Conservation (phyloP, 371 early-diverging fungal genomes). For the Sporodiniella umbellata region DNA sequence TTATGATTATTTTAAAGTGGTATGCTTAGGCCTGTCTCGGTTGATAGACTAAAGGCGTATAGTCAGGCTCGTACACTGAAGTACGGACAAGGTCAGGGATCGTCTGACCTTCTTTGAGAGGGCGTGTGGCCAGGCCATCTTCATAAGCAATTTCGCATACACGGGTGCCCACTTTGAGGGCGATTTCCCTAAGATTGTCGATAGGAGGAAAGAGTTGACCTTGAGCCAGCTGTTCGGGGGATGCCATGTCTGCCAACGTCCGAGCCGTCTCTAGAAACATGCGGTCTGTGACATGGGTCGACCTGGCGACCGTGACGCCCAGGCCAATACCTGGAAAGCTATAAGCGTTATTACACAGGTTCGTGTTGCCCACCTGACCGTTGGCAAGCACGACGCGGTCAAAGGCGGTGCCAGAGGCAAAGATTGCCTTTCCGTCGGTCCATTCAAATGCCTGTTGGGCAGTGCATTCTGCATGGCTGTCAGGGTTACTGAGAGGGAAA, state of each 20-base stretch:
- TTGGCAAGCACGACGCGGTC: slow-evolving; percentile 42
- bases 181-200: slow-evolving; percentile 45
- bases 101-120: slow-evolving; percentile 41
- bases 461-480: slow-evolving; percentile 62
- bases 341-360: slow-evolving; percentile 63
- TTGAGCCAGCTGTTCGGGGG: slow-evolving; percentile 52
- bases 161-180: slow-evolving; percentile 47
- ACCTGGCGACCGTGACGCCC: slow-evolving; percentile 54
- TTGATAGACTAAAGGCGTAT: slow-evolving; percentile 49
- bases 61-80: slow-evolving; percentile 54
- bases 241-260: slow-evolving; percentile 55
- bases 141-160: slow-evolving; percentile 63
- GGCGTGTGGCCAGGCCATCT: slow-evolving; percentile 48
- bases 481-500: slow-evolving; percentile 66
- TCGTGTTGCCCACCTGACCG: slow-evolving; percentile 48
- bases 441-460: slow-evolving; percentile 60
- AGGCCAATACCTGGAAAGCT: slow-evolving; percentile 61
- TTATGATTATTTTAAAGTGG: background rate
- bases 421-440: slow-evolving; percentile 60
- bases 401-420: slow-evolving; percentile 62
- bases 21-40: background rate
- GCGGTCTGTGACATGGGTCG: slow-evolving; percentile 45
- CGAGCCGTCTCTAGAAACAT: slow-evolving; percentile 63
- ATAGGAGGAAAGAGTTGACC: slow-evolving; percentile 59
- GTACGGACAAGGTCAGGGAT: slow-evolving; percentile 43